A percentile compares a stretch with the other conserved stretches of the same genome.
These are phyloP conservation scores for Akanthomyces lecanii DNA, from an alignment of 2,329 filamentous ascomycete species.

Conservation along the genomic window DNA sequence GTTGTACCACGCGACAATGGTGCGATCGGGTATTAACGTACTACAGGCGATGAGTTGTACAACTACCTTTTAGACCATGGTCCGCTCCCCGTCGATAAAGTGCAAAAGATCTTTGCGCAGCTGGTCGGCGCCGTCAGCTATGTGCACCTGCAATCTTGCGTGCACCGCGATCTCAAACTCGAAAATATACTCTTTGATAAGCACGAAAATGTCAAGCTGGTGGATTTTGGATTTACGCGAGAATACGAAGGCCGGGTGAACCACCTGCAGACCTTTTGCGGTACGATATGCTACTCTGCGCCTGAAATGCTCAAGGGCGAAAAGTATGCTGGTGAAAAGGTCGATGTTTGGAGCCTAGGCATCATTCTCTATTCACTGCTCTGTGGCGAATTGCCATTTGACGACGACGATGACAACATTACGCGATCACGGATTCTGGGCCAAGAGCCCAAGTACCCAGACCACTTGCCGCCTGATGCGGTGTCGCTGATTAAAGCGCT, in stretches of 20 bases:
- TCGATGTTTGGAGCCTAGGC: slow-evolving; percentile 91
- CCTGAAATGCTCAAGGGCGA: slow-evolving; percentile 98
- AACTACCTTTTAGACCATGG: slow-evolving; percentile 90
- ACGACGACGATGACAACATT: slow-evolving; percentile 87
- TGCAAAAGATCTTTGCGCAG: slow-evolving; percentile 93
- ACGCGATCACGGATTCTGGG: slow-evolving; percentile 82
- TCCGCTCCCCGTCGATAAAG: slow-evolving; percentile 76
- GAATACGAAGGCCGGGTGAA: slow-evolving; percentile 95
- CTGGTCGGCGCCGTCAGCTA: slow-evolving; percentile 92
- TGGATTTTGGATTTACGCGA: slow-evolving; percentile 95
- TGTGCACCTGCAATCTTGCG: slow-evolving; percentile 91
- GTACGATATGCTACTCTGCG: slow-evolving; percentile 94
- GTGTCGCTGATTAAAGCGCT: slow-evolving; percentile 71
- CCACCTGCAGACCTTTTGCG: slow-evolving; percentile 95
- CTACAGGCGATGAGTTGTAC: slow-evolving; percentile 86
- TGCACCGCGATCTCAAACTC: slow-evolving; percentile 93
- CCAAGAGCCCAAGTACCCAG: slow-evolving; percentile 81
- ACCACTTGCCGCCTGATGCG: slow-evolving; percentile 73
- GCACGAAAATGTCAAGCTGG: slow-evolving; percentile 93
- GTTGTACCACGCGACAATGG: slow-evolving; percentile 20
- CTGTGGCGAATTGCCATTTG: slow-evolving; percentile 85
- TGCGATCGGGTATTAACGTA: not conserved
- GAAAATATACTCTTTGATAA: slow-evolving; percentile 91
- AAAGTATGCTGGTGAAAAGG: slow-evolving; percentile 96
- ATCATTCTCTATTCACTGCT: slow-evolving; percentile 81